Base-by-base conservation (phyloP, 2,329 filamentous ascomycete genomes). In the Fusarium brevicatenulatum region DNA sequence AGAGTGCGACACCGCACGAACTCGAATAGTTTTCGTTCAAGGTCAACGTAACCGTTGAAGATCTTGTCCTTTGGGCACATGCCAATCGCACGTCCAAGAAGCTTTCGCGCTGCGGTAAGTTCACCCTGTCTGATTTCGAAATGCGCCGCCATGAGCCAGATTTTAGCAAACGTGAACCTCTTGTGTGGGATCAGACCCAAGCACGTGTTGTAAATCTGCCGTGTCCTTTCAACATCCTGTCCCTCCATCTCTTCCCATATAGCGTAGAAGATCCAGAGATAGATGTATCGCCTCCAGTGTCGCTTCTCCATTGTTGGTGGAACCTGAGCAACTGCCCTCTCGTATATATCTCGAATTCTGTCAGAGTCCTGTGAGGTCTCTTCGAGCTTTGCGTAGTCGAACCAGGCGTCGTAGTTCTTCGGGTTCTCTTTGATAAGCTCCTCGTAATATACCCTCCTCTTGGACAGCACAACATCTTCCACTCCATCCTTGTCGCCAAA, bases 371-470 rank as follows among this genome's bases (percentile, higher is more conserved):
- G 93, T 2, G 93, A 91, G 0, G 91, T 90, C 82, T 99, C 96
- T 81, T 99, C 96, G 11, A 99, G 85, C 12, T 93, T 89, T 32
- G 95, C 95, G 81, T 95, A 97, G 82, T 98, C 96, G 76, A 99
- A 95, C 96, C 96, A 99, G 18, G 91, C 89, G 79, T 99, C 96
- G 85, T 99, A 99, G 82, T 98, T 98, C 79, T 97, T 96, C 4
- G 95, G 90, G 78, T 97, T 98, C 79, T 97, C 93, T 78, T 95
- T 95, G 74, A 98, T 90, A 79, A 96, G 92, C 76, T 97, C 94
- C 82, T 99, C 96, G 82, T 99, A 99, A 71, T 96, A 91, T 23
- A 97, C 92, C 77, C 96, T 88, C 75, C 96, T 89, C 82, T 99
- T 99, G 21, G 95, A 95, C n/a, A 98, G 81, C 36, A 99, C 94